Base-by-base conservation (phyloP, 1,284 basidiomycete genomes). In the Cerrena zonata region DNA sequence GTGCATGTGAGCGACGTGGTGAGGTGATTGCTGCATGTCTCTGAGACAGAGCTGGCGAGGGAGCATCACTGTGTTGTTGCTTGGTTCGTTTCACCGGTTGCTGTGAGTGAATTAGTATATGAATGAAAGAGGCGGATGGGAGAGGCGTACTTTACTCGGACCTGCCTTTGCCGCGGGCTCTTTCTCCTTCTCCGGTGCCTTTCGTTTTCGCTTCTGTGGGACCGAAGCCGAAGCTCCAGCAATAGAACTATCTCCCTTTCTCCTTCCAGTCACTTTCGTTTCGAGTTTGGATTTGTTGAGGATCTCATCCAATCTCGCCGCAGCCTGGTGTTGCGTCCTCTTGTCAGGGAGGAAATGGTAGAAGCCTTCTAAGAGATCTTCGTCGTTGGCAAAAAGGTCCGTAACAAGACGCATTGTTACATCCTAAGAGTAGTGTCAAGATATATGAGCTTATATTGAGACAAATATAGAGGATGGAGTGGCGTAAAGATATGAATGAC, bases 301-400 rank as follows among this genome's bases (percentile, higher is more conserved):
- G 45, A 79, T 73, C n/a, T 26, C 59, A 60, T 37, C 68, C 65
- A 5, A 66, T 55, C 34, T 70, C 61, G 4, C 70, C 71, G 4
- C 61, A 62, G 2, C 68, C 65, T 11, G 69, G 69, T 3, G 65
- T 53, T 12, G 67, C 63, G 15, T 69, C 66, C 2, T 70, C 74
- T 30, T 70, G 66, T 91, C 91, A 7, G 95, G 94, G 2, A 99
- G 71, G 69, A 99, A 99, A 62, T 92, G 90, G 67, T 92, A 94
- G 77, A 99, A 99, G 67, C 98, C 96, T 43, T 86, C 84, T 50
- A 99, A 75, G 40, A 99, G 79, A 60, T 99, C 96, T 4, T 89
- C 91, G 0, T 91, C 91, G 59, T 91, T 86, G 65, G 89, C 86
- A 76, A 99, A 99, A 22, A 99, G 79, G 58, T 82, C 75, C 50